Evolutionary conservation across 768 basidiomycete species (phyloP).

Genomic region (Suillus variegatus): DNA sequence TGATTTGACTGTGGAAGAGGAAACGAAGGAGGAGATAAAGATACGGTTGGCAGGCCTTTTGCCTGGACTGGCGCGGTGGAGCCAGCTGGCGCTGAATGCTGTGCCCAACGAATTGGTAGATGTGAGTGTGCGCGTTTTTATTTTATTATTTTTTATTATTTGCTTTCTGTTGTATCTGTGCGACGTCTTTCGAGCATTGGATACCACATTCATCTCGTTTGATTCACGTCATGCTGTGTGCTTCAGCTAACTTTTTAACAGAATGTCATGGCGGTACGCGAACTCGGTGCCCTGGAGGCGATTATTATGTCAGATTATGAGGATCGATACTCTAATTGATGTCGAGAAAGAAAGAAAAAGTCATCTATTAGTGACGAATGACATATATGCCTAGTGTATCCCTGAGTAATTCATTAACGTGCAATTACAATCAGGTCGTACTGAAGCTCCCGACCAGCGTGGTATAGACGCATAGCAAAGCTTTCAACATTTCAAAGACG

Average conservation of each 20-base stretch:
- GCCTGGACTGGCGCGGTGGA: slow-evolving; percentile 81
- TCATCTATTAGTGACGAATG: neutral
- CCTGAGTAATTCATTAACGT: neutral
- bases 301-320: slow-evolving; percentile 73
- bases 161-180: neutral
- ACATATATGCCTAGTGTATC: neutral
- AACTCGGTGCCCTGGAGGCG: slow-evolving; percentile 69
- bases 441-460: too few species aligned
- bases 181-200: neutral
- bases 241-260: slow-evolving; percentile 26
- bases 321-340: slow-evolving; percentile 33
- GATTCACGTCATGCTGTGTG: neutral
- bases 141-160: too few species aligned
- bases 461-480: neutral
- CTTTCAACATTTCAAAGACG: neutral
- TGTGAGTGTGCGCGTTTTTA: slow-evolving; percentile 46
- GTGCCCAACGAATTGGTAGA: slow-evolving; percentile 83
- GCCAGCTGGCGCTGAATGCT: slow-evolving; percentile 62
- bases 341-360: neutral
- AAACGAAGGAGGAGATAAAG: slow-evolving; percentile 41
- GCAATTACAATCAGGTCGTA: too few species aligned
- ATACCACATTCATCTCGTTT: neutral
- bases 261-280: slow-evolving; percentile 63
- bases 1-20: slow-evolving; percentile 14
- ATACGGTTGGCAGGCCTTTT: slow-evolving; percentile 78